Conservation (phyloP, 2,329 filamentous ascomycete species). For the Ustulina deusta region DNA sequence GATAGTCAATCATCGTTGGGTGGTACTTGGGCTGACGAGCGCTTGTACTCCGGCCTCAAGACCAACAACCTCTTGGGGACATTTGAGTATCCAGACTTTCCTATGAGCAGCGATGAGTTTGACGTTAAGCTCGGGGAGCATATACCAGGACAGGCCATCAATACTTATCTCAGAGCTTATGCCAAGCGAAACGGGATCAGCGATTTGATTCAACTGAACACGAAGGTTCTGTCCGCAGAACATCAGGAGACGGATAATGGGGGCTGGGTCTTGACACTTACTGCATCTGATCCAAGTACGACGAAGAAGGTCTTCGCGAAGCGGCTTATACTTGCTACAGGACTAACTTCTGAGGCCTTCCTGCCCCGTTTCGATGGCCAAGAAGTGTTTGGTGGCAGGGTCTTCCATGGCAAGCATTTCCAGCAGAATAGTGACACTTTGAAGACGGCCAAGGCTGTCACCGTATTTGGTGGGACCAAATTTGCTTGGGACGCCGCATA, state of each 20-base stretch:
- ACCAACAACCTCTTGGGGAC: constrained; percentile 80
- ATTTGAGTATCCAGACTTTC: constrained; percentile 80
- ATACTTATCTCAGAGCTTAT: constrained; percentile 68
- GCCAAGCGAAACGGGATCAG: constrained; percentile 64
- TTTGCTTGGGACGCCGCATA: constrained; percentile 74
- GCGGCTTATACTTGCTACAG: constrained; percentile 72
- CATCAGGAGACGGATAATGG: constrained; percentile 58
- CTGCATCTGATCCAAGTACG: constrained; percentile 18
- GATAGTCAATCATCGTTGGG: constrained; percentile 70
- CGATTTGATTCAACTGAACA: constrained; percentile 61
- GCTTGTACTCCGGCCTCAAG: constrained; percentile 76
- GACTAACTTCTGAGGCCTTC: constrained; percentile 68
- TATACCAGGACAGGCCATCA: constrained; percentile 67
- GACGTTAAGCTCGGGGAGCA: constrained; percentile 64
- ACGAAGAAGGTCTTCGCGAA: constrained; percentile 51
- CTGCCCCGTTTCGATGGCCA: constrained; percentile 64
- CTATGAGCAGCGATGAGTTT: constrained; percentile 69
- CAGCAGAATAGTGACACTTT: constrained; percentile 50
- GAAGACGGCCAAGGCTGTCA: constrained; percentile 55
- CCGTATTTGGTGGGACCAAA: constrained; percentile 71
- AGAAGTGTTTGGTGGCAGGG: constrained; percentile 61
- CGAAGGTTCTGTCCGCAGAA: constrained; percentile 61
- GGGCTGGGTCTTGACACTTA: constrained; percentile 50
- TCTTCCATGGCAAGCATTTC: constrained; percentile 71
- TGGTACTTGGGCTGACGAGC: constrained; percentile 76